Percentiles rank a stretch among this genome's conserved stretches.
phyloP scores from a whole-genome alignment of 1,139 yeast genomes.

The Candida sp. region DNA sequence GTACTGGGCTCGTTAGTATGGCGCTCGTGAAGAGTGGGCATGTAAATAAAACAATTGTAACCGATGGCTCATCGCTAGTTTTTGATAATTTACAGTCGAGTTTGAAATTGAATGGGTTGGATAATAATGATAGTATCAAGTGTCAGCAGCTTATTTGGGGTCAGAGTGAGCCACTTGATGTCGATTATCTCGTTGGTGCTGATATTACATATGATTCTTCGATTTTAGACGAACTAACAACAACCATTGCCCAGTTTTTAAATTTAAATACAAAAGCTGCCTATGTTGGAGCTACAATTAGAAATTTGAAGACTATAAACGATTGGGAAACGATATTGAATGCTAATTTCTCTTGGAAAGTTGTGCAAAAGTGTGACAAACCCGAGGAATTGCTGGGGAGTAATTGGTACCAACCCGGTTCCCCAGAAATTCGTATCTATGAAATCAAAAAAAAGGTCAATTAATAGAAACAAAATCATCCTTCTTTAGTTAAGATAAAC shows the following conservation, averaged over 20 bases:
- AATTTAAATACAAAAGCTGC: constrained; percentile 21
- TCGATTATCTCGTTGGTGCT: constrained; percentile 66
- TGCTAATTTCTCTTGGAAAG: constrained; percentile 19
- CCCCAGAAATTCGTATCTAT: constrained; percentile 45
- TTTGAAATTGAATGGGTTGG: constrained; percentile 38
- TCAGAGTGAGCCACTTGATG: constrained; percentile 28
- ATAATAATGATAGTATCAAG: constrained; percentile 8
- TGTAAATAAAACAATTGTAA: constrained; percentile 39
- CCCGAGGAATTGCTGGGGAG: constrained; percentile 17
- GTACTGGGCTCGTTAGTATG: constrained; percentile 84
- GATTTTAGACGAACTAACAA: constrained; percentile 53
- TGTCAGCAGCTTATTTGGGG: constrained; percentile 57
- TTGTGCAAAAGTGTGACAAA: constrained; percentile 12
- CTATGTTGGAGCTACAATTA: constrained; percentile 68
- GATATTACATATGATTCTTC: constrained; percentile 82
- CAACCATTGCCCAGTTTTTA: constrained; percentile 43
- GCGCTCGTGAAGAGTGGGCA: constrained; percentile 36
- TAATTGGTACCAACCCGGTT: constrained; percentile 27
- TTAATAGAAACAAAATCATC: no score
- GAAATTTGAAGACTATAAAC: constrained; percentile 57
- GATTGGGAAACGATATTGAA: constrained; percentile 49
- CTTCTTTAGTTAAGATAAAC: no score
- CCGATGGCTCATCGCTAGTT: constrained; percentile 77
- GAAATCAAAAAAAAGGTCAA: background rate
- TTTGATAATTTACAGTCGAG: constrained; percentile 50